phyloP scores from a whole-genome alignment of 2,329 filamentous ascomycete species.

The Sporothrix schenckii region DNA sequence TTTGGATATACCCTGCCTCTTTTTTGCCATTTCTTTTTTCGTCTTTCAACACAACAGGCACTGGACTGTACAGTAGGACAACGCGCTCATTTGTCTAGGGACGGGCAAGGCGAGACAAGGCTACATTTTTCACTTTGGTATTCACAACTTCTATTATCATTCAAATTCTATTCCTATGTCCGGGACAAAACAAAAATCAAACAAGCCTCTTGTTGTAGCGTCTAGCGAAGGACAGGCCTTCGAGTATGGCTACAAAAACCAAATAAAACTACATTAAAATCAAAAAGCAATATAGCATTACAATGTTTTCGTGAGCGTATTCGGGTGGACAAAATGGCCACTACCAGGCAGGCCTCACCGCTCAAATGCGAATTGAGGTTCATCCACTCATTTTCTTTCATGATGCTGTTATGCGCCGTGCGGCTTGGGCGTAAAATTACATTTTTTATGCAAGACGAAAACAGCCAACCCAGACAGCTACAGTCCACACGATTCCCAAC shows the following conservation, averaged over 20 bases:
- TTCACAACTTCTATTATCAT: background rate
- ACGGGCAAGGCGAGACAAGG: background rate
- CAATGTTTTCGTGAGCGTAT: no score
- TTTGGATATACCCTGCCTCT: slow-evolving; percentile 27
- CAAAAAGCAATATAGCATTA: background rate
- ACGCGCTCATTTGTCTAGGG: background rate
- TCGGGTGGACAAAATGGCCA: no score
- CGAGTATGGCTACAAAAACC: no score
- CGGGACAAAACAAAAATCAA: slow-evolving; percentile 9
- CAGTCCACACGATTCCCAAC: no score
- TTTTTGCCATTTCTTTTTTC: slow-evolving; percentile 13
- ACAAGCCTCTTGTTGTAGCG: slow-evolving; percentile 16
- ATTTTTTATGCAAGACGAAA: background rate
- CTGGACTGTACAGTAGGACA: background rate
- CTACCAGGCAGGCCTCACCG: background rate
- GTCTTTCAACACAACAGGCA: slow-evolving; percentile 16
- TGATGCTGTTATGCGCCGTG: background rate
- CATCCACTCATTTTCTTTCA: background rate
- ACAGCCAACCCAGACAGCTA: background rate
- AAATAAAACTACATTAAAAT: background rate
- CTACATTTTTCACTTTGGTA: slow-evolving; percentile 15
- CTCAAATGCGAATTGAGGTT: background rate
- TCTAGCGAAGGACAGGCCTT: background rate
- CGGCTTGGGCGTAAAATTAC: background rate
- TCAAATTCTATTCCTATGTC: slow-evolving; percentile 16